Percentiles rank a stretch among this genome's conserved stretches.
Evolutionary conservation across 73 alveolate genomes (phyloP).

Genomic region (Paramecium octaurelia): DNA sequence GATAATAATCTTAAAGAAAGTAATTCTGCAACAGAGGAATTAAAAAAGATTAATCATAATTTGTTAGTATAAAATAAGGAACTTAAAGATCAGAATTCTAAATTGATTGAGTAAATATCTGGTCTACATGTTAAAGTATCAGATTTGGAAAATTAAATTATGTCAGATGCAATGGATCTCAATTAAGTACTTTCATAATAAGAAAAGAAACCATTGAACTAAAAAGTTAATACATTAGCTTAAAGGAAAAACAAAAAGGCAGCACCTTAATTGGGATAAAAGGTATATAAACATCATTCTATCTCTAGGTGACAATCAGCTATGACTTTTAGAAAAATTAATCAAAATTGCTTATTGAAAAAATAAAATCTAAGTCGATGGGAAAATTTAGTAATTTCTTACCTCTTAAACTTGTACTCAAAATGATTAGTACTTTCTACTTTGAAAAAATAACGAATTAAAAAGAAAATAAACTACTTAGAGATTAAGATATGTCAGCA

Average conservation of each 20-base stretch:
- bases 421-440: constrained; percentile 36
- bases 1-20: neutral
- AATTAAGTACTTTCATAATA: neutral
- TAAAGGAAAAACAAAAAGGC: neutral
- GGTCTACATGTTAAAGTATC: neutral
- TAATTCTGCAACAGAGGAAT: neutral
- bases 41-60: neutral
- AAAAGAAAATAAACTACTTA: constrained; percentile 35
- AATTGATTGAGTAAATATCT: neutral
- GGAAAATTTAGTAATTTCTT: constrained; percentile 41
- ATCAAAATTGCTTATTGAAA: constrained; percentile 30
- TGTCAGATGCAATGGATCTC: neutral
- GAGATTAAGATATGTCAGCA: constrained; percentile 48
- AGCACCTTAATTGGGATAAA: constrained; percentile 36
- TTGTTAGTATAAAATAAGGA: neutral
- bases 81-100: neutral
- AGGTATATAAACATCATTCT: neutral
- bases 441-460: neutral
- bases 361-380: constrained; percentile 32
- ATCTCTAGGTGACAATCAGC: neutral
- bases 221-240: neutral
- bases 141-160: neutral
- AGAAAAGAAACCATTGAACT: neutral
- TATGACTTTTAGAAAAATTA: constrained; percentile 40
- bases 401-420: constrained; percentile 36